A percentile compares a stretch with the other conserved stretches of the same genome.
phyloP scores from a whole-genome alignment of 176 grass and related monocot species.

The Musa acuminata region DNA sequence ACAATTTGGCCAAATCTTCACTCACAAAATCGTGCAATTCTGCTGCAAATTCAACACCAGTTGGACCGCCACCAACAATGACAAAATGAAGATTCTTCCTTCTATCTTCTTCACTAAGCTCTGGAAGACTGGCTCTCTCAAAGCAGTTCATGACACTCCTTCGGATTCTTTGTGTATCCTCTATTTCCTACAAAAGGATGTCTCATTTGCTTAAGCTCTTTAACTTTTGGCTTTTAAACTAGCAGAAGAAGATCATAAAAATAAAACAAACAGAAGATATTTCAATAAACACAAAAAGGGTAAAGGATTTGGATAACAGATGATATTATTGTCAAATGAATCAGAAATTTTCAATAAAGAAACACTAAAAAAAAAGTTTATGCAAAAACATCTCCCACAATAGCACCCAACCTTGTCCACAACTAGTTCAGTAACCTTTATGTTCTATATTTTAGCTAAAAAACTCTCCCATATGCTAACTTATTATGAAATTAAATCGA shows the following conservation, averaged over 20 bases:
- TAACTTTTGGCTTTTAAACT: background rate
- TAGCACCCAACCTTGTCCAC: too few species aligned
- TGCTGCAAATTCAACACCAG: constrained; percentile 21
- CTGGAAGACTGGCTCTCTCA: constrained; percentile 4
- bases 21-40: constrained; percentile 11
- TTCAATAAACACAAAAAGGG: background rate
- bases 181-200: constrained; percentile 6
- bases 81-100: constrained; percentile 20
- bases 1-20: constrained; percentile 18
- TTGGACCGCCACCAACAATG: constrained; percentile 18
- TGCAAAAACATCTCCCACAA: too few species aligned
- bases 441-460: background rate
- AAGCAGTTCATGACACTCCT: constrained; percentile 20
- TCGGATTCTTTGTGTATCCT: constrained; percentile 14
- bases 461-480: background rate
- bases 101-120: constrained; percentile 15
- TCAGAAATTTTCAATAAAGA: background rate
- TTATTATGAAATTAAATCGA: background rate
- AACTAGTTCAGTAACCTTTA: background rate
- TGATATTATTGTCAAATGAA: background rate
- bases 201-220: background rate
- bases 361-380: too few species aligned
- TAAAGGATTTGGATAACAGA: background rate
- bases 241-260: background rate
- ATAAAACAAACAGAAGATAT: background rate